Evolutionary conservation across 805 yeast genomes (phyloP).

Genomic region (Cyberlindnera nakhonratchasimensis): DNA sequence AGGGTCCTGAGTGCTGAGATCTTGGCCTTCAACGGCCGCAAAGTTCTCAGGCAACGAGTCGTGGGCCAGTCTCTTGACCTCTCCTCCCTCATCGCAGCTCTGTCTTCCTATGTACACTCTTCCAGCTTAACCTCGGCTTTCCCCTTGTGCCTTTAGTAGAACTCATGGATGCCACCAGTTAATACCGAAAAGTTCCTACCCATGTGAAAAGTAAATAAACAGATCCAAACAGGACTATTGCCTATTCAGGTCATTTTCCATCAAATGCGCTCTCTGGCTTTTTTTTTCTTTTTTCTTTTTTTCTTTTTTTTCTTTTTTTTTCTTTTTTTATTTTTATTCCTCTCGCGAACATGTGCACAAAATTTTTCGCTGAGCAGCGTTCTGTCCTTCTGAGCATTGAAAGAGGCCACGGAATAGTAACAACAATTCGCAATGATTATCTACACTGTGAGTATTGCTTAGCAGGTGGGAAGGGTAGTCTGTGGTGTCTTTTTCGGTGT

Average conservation of each 20-base stretch:
- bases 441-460: conserved; percentile 8
- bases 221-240: too few species aligned
- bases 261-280: too few species aligned
- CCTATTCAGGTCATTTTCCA: background rate
- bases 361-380: conserved; percentile 10
- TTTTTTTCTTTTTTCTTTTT: background rate
- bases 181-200: too few species aligned
- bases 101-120: too few species aligned
- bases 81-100: background rate
- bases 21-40: conserved; percentile 18
- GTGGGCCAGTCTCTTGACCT: conserved; percentile 9
- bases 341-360: conserved; percentile 4
- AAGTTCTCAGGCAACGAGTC: conserved; percentile 11
- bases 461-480: background rate
- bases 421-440: conserved; percentile 13
- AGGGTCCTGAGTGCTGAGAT: conserved; percentile 8
- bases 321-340: background rate
- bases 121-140: background rate
- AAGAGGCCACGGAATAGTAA: background rate
- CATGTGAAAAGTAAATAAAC: too few species aligned
- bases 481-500: background rate
- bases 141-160: too few species aligned
- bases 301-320: background rate
- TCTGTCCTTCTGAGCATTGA: background rate
- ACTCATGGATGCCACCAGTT: too few species aligned